These are phyloP conservation scores for Fusarium proliferatum DNA, from an alignment of 2,329 filamentous ascomycete genomes.

Conservation along the genomic window DNA sequence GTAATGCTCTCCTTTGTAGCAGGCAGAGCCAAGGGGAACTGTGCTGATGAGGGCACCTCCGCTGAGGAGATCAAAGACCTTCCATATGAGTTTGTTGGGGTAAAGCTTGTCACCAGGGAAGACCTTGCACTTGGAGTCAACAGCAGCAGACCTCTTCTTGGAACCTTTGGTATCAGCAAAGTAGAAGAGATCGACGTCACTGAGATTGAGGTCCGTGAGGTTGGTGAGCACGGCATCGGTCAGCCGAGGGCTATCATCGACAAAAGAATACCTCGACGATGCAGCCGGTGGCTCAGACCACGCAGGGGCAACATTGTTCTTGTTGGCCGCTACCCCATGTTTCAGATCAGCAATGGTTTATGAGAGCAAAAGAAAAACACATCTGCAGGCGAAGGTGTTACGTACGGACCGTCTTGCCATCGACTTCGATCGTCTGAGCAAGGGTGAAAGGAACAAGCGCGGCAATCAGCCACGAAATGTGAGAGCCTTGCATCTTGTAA, in stretches of 20 bases:
- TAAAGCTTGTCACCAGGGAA: constrained; percentile 46
- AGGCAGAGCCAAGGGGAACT: constrained; percentile 48
- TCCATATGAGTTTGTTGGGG: constrained; percentile 45
- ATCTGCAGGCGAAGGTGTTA: constrained; percentile 1
- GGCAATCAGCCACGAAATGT: constrained; percentile 28
- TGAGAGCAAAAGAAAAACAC: not conserved
- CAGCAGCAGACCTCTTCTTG: not conserved
- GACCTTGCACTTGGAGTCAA: constrained; percentile 41
- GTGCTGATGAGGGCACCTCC: constrained; percentile 49
- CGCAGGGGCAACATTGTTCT: constrained; percentile 42
- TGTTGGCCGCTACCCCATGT: constrained; percentile 27
- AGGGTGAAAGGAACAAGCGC: constrained; percentile 20
- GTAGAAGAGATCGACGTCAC: constrained; percentile 48
- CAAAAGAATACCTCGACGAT: constrained; percentile 11
- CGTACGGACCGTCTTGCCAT: constrained; percentile 36
- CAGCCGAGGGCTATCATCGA: constrained; percentile 47
- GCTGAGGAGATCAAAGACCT: constrained; percentile 49
- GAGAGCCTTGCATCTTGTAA: constrained; percentile 19
- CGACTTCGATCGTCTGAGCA: constrained; percentile 36
- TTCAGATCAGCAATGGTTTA: constrained; percentile 29
- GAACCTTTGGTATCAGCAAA: constrained; percentile 42
- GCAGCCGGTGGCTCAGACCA: constrained; percentile 5
- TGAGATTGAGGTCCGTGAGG: constrained; percentile 46
- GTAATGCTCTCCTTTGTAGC: constrained; percentile 44
- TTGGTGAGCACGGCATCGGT: constrained; percentile 50